These are phyloP conservation scores for Russula sp. DNA, from an alignment of 768 basidiomycete species.

Conservation along the genomic window DNA sequence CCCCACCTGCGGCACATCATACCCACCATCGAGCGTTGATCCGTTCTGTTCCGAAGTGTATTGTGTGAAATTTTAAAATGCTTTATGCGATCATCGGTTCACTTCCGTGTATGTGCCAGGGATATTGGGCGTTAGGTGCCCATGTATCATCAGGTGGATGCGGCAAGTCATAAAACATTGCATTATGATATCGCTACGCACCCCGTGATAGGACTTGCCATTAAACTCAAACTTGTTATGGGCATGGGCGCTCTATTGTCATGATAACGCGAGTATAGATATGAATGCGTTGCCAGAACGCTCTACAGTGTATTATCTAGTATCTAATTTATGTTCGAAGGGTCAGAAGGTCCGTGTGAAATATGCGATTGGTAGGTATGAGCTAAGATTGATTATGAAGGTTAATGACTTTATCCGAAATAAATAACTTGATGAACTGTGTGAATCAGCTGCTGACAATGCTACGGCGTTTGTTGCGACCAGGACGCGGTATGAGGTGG, in stretches of 20 bases:
- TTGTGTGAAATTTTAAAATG: background rate
- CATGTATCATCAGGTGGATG: background rate
- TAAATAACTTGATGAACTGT: background rate
- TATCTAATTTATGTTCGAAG: background rate
- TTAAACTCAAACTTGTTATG: background rate
- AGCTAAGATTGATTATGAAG: background rate
- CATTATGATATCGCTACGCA: background rate
- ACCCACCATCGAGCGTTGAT: slow-evolving; percentile 21
- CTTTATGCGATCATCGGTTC: background rate
- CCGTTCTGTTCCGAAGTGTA: background rate
- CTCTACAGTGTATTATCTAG: background rate
- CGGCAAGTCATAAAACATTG: background rate
- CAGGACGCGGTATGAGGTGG: slow-evolving; percentile 7
- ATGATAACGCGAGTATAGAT: background rate
- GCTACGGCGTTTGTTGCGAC: background rate
- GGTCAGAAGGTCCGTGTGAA: background rate
- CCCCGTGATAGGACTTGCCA: background rate
- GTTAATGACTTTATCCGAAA: background rate
- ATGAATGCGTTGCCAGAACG: slow-evolving; percentile 1
- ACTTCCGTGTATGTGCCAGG: background rate
- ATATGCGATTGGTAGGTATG: background rate
- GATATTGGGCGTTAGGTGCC: background rate
- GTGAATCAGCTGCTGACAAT: background rate
- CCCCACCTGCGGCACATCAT: slow-evolving; percentile 21
- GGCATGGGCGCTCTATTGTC: background rate